Evolutionary conservation across 176 grass and related monocot genomes (phyloP), one percentile per base, ranked within the genome.

Genomic region (Carex littledalei): DNA sequence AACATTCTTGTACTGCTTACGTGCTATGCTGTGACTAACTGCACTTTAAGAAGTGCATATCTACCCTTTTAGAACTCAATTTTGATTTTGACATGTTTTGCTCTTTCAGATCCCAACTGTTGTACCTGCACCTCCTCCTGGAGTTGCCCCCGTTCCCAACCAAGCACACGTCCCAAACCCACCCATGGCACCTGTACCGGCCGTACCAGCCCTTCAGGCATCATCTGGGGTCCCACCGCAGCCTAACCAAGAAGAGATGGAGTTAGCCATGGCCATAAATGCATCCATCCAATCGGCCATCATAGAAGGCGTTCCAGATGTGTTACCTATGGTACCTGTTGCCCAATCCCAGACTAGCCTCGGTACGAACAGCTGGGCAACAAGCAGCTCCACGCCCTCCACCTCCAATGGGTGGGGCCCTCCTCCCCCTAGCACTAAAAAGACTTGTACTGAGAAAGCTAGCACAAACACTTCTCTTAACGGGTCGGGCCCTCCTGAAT

Each of bases 261-360:
- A 94, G 47, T 85, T 99, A 72, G 88, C 59, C 0, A 99, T 99
- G 88, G 93, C 96, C 62, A 99, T 99, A 73, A 95, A 88, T 89
- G 96, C 93, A 53, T 95, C 96, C 61, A 92, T 95, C 50, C 93
- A 92, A 82, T 94, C 93, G 49, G 91, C 93, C 70, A 86, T 95
- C 66, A 94, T 83, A 39, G 96, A 95, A 88, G 93, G 96, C 79
- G 88, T 95, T 63, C 90, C 91, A 62, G 84, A 82, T 81, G 78
- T 99, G 41, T 89, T 86, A 71, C 80, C 91, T 77, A 79, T 53
- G 31, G 39, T 83, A 63, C 61, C 83, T 69, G 81, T 84, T 52
- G 57, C 24, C 10, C 84, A 89, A 57, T 87, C 34, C 18, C 91
- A 85, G 32, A 83, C 86, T n/a, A 67, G 18, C 16, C 41, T 11